Conservation (phyloP, 805 yeast species). For the Wickerhamiella musiphila region DNA sequence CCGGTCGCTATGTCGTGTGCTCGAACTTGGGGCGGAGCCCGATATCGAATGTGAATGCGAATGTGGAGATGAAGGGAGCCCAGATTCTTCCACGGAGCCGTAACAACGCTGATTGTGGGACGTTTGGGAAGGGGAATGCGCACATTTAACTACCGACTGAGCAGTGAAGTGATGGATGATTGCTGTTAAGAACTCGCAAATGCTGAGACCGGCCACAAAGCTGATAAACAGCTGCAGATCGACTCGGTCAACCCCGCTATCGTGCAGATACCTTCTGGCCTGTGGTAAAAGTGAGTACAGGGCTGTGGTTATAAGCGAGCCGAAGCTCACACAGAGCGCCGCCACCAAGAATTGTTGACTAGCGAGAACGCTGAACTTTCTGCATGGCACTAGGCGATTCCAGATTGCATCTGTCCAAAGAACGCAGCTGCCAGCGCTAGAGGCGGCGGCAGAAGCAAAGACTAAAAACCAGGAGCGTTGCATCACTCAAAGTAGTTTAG, state of each 20-base stretch:
- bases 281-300: conserved; percentile 64
- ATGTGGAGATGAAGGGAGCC: no score
- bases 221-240: conserved; percentile 28
- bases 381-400: conserved; percentile 25
- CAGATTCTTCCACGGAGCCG: no score
- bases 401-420: conserved; percentile 47
- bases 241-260: no score
- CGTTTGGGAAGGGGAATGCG: conserved; percentile 32
- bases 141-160: conserved; percentile 74
- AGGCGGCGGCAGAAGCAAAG: conserved; percentile 45
- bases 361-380: conserved; percentile 36
- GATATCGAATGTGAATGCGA: conserved; percentile 8
- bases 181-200: conserved; percentile 44
- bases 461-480: conserved; percentile 44
- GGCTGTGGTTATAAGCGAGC: conserved; percentile 65
- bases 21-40: no score
- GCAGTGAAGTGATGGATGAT: conserved; percentile 60
- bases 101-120: conserved; percentile 8
- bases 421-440: conserved; percentile 51
- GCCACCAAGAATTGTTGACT: conserved; percentile 52
- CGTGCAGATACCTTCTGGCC: conserved; percentile 30
- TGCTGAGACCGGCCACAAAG: conserved; percentile 39
- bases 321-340: conserved; percentile 62
- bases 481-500: no score
- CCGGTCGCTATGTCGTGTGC: no score